Evolutionary conservation across 371 early-diverging fungal species (phyloP), one percentile per base, ranked within the genome.

Genomic region (Lichtheimia ornata): DNA sequence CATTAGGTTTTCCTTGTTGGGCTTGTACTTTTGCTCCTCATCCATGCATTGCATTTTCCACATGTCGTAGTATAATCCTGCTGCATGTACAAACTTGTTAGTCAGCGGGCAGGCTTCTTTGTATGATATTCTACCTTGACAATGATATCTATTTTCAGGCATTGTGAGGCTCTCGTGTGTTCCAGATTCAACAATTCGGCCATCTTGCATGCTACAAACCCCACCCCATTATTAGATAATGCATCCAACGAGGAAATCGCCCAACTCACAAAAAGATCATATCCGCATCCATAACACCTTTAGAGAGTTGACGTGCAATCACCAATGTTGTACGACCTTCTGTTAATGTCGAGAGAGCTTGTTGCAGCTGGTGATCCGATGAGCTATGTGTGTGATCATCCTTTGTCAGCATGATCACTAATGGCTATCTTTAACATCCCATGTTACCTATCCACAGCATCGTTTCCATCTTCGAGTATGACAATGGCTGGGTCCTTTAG

Each of bases 241-340:
- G 11, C 11, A 28, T 24, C 28, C 41, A 40, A 14, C 4, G 55
- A 30, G 7, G 4, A 9, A 5, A 47, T 49, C n/a, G 7, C 47
- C 43, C 28, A 24, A 25, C 60, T 67, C 59, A 67, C 50, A 91
- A 91, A 28, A 93, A 65, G 45, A 93, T 92, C 64, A 84, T 65
- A 65, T 93, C 91, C 9, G 91, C 90, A 56, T 89, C 79, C 20
- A 89, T 81, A 60, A 93, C 87, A 1, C 92, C 91, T 15, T 35
- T 35, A 11, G 88, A 87, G 47, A 97, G 74, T 22, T 97, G 89
- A 73, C 97, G 97, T 2, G 97, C 97, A 74, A 99, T 93, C 24
- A 95, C 85, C 17, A 99, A 79, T 3, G 98, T 96, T 12, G 98
- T 97, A 53, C 97, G 79, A 67, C 91, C 83, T 49, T 85, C 76